Percentiles rank a stretch among this genome's conserved stretches.
Conservation (phyloP, 371 early-diverging fungal species). For the Mortierella sp. region DNA sequence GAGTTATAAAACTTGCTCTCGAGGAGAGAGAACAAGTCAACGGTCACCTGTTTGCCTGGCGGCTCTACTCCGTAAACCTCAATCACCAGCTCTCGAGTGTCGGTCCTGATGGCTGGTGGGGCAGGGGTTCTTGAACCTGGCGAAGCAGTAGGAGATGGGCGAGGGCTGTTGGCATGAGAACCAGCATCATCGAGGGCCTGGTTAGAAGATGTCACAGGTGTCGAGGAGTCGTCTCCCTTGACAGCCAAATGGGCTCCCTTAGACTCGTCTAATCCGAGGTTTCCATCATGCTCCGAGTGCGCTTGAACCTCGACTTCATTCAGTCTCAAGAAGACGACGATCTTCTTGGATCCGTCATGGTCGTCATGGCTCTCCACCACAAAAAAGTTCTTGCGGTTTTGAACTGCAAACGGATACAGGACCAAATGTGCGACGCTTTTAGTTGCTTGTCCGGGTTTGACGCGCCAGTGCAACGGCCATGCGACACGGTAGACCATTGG, state of each 20-base stretch:
- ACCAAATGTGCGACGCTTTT: conserved; percentile 68
- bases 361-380: conserved; percentile 66
- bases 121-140: conserved; percentile 49
- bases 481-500: conserved; percentile 71
- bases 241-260: conserved; percentile 24
- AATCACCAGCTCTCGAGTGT: conserved; percentile 72
- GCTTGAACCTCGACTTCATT: conserved; percentile 60
- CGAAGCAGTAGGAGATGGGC: conserved; percentile 54
- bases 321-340: conserved; percentile 76
- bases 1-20: conserved; percentile 72
- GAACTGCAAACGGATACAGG: conserved; percentile 74
- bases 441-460: conserved; percentile 76
- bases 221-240: conserved; percentile 25
- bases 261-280: conserved; percentile 22
- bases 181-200: conserved; percentile 36
- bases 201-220: neutral
- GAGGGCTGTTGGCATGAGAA: conserved; percentile 51
- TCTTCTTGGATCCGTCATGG: conserved; percentile 56
- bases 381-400: conserved; percentile 82
- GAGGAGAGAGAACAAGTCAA: conserved; percentile 77
- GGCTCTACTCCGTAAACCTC: conserved; percentile 84
- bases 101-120: conserved; percentile 41
- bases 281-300: conserved; percentile 22
- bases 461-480: conserved; percentile 84
- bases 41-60: conserved; percentile 72